phyloP scores from a whole-genome alignment of 108 stramenopile species.

The Parmales sp. region DNA sequence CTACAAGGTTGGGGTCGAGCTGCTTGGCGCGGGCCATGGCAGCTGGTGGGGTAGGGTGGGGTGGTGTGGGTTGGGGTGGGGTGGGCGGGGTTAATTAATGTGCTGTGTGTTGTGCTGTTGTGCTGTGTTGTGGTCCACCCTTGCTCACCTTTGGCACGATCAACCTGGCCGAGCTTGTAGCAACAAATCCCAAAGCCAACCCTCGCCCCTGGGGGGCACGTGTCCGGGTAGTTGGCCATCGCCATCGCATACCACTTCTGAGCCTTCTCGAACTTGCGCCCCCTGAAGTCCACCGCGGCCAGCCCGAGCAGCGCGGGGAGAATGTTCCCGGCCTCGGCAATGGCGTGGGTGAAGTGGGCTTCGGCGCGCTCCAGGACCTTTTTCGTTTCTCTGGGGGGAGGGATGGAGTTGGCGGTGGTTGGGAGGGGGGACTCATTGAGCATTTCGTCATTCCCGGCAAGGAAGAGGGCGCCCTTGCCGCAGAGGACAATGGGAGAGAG shows the following conservation, averaged over 20 bases:
- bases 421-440: too few relatives aligned
- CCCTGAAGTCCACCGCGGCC: slow-evolving; percentile 55
- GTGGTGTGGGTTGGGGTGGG: too few relatives aligned
- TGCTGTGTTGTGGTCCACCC: neutral
- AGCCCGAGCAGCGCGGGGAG: slow-evolving; percentile 71
- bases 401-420: too few relatives aligned
- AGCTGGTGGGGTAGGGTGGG: too few relatives aligned
- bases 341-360: slow-evolving; percentile 66
- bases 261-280: slow-evolving; percentile 50
- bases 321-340: slow-evolving; percentile 54
- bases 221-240: slow-evolving; percentile 40
- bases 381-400: too few relatives aligned
- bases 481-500: too few relatives aligned
- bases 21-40: neutral
- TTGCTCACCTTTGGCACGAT: slow-evolving; percentile 49
- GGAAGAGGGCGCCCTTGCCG: too few relatives aligned
- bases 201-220: slow-evolving; percentile 42
- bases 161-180: slow-evolving; percentile 64
- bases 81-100: too few relatives aligned
- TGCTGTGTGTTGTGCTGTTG: neutral
- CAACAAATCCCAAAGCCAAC: slow-evolving; percentile 72
- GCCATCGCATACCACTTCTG: slow-evolving; percentile 56
- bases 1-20: too few relatives aligned
- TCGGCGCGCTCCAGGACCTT: slow-evolving; percentile 48
- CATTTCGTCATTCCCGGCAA: too few relatives aligned